Evolutionary conservation across 2,329 filamentous ascomycete genomes (phyloP).

Genomic region (Trichoderma harzianum): DNA sequence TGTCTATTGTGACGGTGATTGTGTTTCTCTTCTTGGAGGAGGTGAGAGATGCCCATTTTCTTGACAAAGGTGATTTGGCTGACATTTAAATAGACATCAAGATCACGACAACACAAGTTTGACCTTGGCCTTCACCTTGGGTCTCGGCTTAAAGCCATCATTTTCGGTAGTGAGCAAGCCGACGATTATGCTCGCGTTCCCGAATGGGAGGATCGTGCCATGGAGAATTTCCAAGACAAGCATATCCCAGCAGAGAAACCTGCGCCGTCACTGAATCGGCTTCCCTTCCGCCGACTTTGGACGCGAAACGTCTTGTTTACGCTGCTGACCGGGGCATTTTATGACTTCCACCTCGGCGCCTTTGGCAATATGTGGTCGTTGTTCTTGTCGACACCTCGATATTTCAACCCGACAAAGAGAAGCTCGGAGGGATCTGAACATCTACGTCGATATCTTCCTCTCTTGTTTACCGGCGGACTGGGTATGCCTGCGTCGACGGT

Average conservation of each 20-base stretch:
- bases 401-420: slow-evolving; percentile 9
- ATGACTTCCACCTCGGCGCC: slow-evolving; percentile 67
- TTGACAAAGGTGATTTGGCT: background rate
- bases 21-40: slow-evolving; percentile 69
- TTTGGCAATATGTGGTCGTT: slow-evolving; percentile 68
- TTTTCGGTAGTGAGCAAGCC: slow-evolving; percentile 27
- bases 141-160: slow-evolving; percentile 30
- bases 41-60: slow-evolving; percentile 32
- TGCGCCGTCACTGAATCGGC: slow-evolving; percentile 19
- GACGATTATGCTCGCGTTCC: slow-evolving; percentile 20
- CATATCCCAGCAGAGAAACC: background rate
- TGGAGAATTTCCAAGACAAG: slow-evolving; percentile 19
- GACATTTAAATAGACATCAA: slow-evolving; percentile 31
- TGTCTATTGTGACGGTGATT: slow-evolving; percentile 51
- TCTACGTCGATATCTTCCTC: slow-evolving; percentile 36
- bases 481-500: slow-evolving; percentile 7
- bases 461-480: slow-evolving; percentile 48
- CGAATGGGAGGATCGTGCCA: background rate
- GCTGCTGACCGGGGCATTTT: slow-evolving; percentile 62
- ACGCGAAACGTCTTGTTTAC: slow-evolving; percentile 47
- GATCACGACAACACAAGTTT: slow-evolving; percentile 30
- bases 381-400: slow-evolving; percentile 65
- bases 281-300: slow-evolving; percentile 43
- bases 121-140: slow-evolving; percentile 43
- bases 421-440: slow-evolving; percentile 29